phyloP scores from a whole-genome alignment of 192 early-diverging fungal species.

The Umbelopsis ramanniana region DNA sequence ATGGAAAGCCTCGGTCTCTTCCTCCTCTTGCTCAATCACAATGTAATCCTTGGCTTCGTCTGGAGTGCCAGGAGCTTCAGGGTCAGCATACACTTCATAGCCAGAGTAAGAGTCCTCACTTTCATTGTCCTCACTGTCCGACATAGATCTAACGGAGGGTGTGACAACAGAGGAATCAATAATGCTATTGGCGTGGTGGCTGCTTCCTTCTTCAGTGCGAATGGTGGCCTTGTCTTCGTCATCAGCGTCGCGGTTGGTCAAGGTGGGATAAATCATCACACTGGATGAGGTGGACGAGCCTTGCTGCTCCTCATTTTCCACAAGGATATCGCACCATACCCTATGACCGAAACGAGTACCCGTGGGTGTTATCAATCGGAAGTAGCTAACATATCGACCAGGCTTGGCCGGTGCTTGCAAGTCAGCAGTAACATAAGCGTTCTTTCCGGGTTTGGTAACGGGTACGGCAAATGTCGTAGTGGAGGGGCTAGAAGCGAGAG shows the following conservation, averaged over 20 bases:
- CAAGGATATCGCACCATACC: constrained; percentile 69
- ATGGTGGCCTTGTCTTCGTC: constrained; percentile 20
- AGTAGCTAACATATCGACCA: constrained; percentile 66
- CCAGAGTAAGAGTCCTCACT: constrained; percentile 3
- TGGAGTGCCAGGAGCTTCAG: background rate
- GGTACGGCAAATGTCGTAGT: constrained; percentile 49
- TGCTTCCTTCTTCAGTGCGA: constrained; percentile 11
- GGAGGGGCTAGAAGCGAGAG: constrained; percentile 39
- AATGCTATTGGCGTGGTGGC: background rate
- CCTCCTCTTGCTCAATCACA: constrained; percentile 30
- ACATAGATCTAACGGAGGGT: background rate
- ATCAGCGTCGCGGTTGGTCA: constrained; percentile 32
- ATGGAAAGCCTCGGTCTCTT: background rate
- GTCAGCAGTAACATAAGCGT: constrained; percentile 63
- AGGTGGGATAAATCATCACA: constrained; percentile 49
- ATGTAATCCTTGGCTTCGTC: constrained; percentile 26
- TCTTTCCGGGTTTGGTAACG: constrained; percentile 54
- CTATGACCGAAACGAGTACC: constrained; percentile 69
- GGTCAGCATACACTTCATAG: constrained; percentile 16
- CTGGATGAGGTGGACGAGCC: constrained; percentile 44
- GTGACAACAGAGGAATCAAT: background rate
- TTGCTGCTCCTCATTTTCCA: constrained; percentile 47
- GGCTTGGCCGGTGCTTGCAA: constrained; percentile 62
- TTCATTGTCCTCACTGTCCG: constrained; percentile 15
- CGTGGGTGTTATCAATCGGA: constrained; percentile 59